Conservation (phyloP, 106 monocot species). For the Platanthera guangdongensis region DNA sequence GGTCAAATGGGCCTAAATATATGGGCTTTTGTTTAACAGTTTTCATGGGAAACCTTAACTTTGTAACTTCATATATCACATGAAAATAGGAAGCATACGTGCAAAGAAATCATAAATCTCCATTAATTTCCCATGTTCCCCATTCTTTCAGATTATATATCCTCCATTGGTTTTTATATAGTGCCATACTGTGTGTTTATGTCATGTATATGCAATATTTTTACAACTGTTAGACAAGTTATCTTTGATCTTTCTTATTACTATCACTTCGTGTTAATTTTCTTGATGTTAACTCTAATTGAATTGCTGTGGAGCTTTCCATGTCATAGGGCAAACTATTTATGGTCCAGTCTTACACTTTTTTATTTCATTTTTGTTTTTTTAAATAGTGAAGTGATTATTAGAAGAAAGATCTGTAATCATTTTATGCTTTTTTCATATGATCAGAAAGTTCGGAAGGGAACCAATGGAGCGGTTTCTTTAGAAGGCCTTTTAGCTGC, state of each 20-base stretch:
- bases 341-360: neutral
- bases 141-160: too few relatives aligned
- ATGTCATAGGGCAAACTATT: neutral
- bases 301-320: neutral
- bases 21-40: too few relatives aligned
- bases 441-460: conserved; percentile 66
- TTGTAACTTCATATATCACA: too few relatives aligned
- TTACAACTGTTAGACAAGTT: neutral
- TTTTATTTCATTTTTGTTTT: neutral
- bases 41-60: too few relatives aligned
- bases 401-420: neutral
- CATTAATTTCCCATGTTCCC: too few relatives aligned
- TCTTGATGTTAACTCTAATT: neutral
- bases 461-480: conserved; percentile 82
- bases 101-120: too few relatives aligned
- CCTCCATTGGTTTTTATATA: neutral
- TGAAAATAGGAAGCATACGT: too few relatives aligned
- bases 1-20: too few relatives aligned
- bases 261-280: neutral
- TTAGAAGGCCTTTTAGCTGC: conserved; percentile 59
- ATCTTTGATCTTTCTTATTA: neutral
- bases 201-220: neutral
- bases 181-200: neutral
- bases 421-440: neutral
- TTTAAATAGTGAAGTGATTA: neutral